These are phyloP conservation scores for Penicillium taxi DNA, from an alignment of 495 filamentous ascomycete species.

Conservation along the genomic window DNA sequence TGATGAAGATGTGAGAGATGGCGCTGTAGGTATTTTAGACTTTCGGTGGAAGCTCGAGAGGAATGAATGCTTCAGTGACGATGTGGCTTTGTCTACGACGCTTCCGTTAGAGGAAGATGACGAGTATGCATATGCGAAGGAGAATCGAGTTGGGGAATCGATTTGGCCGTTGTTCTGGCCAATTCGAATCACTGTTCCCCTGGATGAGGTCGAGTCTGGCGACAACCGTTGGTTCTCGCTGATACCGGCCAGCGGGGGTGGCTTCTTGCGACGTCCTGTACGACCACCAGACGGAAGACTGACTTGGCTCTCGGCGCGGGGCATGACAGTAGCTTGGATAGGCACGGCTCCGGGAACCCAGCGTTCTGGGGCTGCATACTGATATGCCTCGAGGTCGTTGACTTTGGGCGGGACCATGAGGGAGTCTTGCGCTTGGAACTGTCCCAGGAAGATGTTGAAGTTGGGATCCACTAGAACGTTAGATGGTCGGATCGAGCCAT, in stretches of 20 bases:
- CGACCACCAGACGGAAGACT: slow-evolving; percentile 45
- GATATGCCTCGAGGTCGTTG: slow-evolving; percentile 73
- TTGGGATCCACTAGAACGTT: slow-evolving; percentile 67
- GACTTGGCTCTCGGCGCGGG: slow-evolving; percentile 13
- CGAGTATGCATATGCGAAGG: too few species aligned
- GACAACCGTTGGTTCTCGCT: slow-evolving; percentile 17
- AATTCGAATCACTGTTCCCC: slow-evolving; percentile 29
- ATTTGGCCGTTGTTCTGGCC: slow-evolving; percentile 34
- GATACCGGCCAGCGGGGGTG: slow-evolving; percentile 15
- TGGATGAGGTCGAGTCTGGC: slow-evolving; percentile 12
- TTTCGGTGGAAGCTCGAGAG: slow-evolving; percentile 8
- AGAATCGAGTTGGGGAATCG: too few species aligned
- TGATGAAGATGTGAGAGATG: slow-evolving; percentile 30
- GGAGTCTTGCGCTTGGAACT: slow-evolving; percentile 58
- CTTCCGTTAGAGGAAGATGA: slow-evolving; percentile 6
- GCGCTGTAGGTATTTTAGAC: slow-evolving; percentile 1
- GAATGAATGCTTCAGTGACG: too few species aligned
- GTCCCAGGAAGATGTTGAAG: slow-evolving; percentile 65
- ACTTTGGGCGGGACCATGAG: slow-evolving; percentile 43
- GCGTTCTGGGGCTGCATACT: slow-evolving; percentile 80
- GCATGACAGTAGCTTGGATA: slow-evolving; percentile 3
- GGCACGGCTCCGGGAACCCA: slow-evolving; percentile 41
- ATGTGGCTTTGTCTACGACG: too few species aligned
- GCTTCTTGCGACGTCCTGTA: slow-evolving; percentile 30
- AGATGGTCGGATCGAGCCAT: slow-evolving; percentile 77